phyloP scores from a whole-genome alignment of 179 eudicot species.

The Sideroxylon spinosum region DNA sequence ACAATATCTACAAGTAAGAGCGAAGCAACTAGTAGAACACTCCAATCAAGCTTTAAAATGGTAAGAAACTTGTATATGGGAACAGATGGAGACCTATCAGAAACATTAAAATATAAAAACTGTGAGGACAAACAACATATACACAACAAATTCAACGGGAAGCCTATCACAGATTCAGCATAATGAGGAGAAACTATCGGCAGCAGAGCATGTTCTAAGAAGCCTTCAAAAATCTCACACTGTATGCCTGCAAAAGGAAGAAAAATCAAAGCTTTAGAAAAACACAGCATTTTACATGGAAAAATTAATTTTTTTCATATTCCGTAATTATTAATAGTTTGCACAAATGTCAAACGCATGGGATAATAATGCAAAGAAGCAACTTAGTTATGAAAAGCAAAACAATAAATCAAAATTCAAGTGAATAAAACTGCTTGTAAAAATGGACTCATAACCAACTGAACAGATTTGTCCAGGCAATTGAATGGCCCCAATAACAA shows the following conservation, averaged over 20 bases:
- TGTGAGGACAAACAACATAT: background rate
- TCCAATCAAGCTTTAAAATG: background rate
- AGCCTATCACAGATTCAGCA: background rate
- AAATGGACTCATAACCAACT: background rate
- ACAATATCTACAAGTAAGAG: background rate
- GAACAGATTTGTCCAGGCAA: background rate
- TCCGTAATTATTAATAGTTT: background rate
- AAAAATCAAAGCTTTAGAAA: constrained; percentile 6
- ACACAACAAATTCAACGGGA: constrained; percentile 7
- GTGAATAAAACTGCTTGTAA: background rate
- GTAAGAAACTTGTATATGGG: background rate
- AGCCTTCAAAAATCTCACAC: constrained; percentile 19
- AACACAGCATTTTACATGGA: background rate
- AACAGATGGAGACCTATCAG: background rate
- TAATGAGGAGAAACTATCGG: background rate
- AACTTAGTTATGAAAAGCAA: background rate
- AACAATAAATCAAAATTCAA: background rate
- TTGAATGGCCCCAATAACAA: background rate
- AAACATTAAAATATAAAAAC: background rate
- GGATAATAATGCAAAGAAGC: background rate
- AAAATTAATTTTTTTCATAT: background rate
- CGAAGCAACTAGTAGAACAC: background rate
- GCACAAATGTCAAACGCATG: background rate
- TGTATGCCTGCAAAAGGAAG: constrained; percentile 24
- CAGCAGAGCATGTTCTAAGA: constrained; percentile 14